phyloP scores from a whole-genome alignment of 1,139 yeast genomes.

The Lizanozyma gosingica region DNA sequence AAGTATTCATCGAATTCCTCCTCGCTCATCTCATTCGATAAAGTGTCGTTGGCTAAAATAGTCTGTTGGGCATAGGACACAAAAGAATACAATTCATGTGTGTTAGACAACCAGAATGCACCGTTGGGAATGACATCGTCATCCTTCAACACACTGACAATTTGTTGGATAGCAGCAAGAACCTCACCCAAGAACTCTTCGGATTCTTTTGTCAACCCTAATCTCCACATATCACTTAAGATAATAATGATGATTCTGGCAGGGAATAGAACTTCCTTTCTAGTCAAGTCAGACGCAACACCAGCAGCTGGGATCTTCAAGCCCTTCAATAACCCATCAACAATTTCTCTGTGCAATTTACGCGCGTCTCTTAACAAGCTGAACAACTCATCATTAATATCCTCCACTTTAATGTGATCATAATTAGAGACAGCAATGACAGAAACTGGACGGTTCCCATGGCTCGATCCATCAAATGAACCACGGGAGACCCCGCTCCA shows the following conservation, averaged over 20 bases:
- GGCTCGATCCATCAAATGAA: constrained; percentile 2
- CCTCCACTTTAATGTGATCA: constrained; percentile 53
- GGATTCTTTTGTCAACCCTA: constrained; percentile 86
- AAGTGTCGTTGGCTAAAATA: constrained; percentile 71
- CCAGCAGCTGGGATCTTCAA: constrained; percentile 85
- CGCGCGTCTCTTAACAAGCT: constrained; percentile 71
- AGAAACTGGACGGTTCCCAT: constrained; percentile 41
- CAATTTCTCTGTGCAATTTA: constrained; percentile 73
- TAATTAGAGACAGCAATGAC: constrained; percentile 49
- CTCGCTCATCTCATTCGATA: constrained; percentile 79
- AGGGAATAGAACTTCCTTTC: constrained; percentile 93
- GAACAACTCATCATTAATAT: constrained; percentile 67
- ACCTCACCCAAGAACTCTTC: constrained; percentile 90
- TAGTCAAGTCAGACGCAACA: constrained; percentile 68
- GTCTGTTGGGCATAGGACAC: constrained; percentile 91
- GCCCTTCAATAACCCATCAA: constrained; percentile 82
- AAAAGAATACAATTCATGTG: constrained; percentile 91
- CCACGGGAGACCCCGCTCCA: neutral
- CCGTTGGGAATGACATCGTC: constrained; percentile 88
- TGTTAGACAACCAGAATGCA: constrained; percentile 96
- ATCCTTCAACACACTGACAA: constrained; percentile 63
- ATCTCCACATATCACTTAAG: constrained; percentile 96
- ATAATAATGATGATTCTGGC: constrained; percentile 90
- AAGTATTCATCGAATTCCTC: constrained; percentile 87
- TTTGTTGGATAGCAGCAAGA: constrained; percentile 76